Conservation (phyloP, 1,284 basidiomycete genomes). For the Ceratobasidium papillatum region DNA sequence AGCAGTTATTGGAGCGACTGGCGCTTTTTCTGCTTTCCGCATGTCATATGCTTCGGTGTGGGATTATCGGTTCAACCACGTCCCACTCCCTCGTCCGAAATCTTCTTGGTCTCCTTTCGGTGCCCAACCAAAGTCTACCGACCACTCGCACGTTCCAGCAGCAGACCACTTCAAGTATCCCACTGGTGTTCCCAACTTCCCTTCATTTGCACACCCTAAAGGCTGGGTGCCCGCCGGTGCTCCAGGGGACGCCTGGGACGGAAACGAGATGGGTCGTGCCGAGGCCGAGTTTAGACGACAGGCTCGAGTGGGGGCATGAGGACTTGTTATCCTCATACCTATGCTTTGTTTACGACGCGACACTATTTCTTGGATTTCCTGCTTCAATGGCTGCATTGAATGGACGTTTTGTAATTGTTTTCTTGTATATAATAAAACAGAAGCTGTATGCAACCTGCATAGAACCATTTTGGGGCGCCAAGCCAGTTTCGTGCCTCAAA, state of each 20-base stretch:
- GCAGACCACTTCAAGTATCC: slow-evolving; percentile 8
- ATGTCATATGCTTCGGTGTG: slow-evolving; percentile 42
- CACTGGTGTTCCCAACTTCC: slow-evolving; percentile 5
- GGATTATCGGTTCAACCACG: slow-evolving; percentile 41
- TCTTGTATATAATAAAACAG: not conserved
- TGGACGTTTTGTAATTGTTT: not conserved
- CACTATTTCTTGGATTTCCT: not conserved
- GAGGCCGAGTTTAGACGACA: slow-evolving; percentile 19
- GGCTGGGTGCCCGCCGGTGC: slow-evolving; percentile 17
- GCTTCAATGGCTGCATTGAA: not conserved
- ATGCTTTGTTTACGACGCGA: no score
- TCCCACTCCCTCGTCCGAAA: slow-evolving; percentile 38
- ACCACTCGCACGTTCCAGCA: not conserved
- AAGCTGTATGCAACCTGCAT: not conserved
- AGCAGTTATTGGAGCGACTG: slow-evolving; percentile 27
- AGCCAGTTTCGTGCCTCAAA: slow-evolving; percentile 8
- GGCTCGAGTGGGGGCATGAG: slow-evolving; percentile 1
- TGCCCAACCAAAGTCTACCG: not conserved
- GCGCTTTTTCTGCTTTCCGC: slow-evolving; percentile 37
- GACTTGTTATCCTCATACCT: no score
- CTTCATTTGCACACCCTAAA: slow-evolving; percentile 23
- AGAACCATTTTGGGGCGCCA: not conserved
- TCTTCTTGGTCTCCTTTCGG: slow-evolving; percentile 29
- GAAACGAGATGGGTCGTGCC: not conserved
- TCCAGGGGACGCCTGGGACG: slow-evolving; percentile 32